Base-by-base conservation (phyloP, 139 green algal species). In the Coelastrella sp. region DNA sequence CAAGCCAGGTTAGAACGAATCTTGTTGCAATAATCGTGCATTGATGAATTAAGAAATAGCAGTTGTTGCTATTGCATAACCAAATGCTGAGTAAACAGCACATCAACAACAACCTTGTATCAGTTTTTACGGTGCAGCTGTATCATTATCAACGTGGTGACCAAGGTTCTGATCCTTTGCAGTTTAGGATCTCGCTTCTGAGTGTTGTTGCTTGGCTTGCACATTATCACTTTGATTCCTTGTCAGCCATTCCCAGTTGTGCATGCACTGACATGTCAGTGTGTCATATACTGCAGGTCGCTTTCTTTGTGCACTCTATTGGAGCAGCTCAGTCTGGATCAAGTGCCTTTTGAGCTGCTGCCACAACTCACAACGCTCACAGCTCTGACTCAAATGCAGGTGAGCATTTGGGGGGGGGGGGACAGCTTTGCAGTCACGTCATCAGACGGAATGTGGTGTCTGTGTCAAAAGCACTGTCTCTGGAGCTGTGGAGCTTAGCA, bases 1-100 rank as follows among this genome's bases (percentile, higher is more conserved):
- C 73, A 81, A 50, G 73, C 73, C 30, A 67, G 73, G 73, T 81
- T n/a, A n/a, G n/a, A n/a, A n/a, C n/a, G n/a, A n/a, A n/a, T n/a
- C n/a, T n/a, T n/a, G n/a, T n/a, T 37, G 68, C 68, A 34, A 19
- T 38, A 25, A 1, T 32, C n/a, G 8, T 27, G n/a, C 59, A 67
- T 67, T 35, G 5, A 67, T 67, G 59, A 67, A 32, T 17, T n/a
- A n/a, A n/a, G n/a, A n/a, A 67, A 17, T 35, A 32, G 59, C 15
- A 9, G 15, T 17, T 67, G 21, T 21, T 53, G 45, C 45, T 53
- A 53, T 53, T 21, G 8, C 45, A 53, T 11, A 53, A 11, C 45
- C 45, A 53, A 8, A 53, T 53, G 11, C 45, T 11, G 11, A 21
- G 11, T 53, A 11, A 8, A 21, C 45, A 53, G 45, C 45, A n/a